phyloP scores from a whole-genome alignment of 2,329 filamentous ascomycete species.

The Cladosporium phlei region DNA sequence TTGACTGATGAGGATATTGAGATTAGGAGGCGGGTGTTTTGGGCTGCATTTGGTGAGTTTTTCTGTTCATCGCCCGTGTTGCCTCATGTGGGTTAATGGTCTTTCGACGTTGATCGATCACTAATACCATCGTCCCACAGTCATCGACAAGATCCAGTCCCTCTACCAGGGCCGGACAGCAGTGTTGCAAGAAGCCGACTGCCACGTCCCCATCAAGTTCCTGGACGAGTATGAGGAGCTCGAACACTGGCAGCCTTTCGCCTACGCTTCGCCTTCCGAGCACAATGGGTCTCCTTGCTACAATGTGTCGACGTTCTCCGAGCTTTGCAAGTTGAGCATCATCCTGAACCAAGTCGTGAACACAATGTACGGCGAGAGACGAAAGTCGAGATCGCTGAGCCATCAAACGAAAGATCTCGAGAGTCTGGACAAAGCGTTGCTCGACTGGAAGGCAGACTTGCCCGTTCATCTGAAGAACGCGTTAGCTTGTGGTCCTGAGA shows the following conservation, averaged over 20 bases:
- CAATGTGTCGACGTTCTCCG: conserved; percentile 10
- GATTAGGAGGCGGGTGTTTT: conserved; percentile 43
- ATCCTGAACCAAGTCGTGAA: conserved; percentile 8
- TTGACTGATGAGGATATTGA: conserved; percentile 45
- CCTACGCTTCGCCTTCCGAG: conserved; percentile 36
- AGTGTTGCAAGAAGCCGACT: conserved; percentile 6
- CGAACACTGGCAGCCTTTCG: conserved; percentile 11
- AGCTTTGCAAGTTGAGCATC: conserved; percentile 7
- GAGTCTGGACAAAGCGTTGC: conserved; percentile 1
- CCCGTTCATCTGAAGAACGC: conserved; percentile 2
- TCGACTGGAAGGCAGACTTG: conserved; percentile 5
- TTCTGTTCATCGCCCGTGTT: too few relatives aligned
- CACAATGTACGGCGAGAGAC: conserved; percentile 3
- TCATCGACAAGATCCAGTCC: conserved; percentile 10
- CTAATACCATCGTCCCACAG: too few relatives aligned
- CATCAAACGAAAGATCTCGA: conserved; percentile 8
- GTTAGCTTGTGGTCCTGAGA: conserved; percentile 7
- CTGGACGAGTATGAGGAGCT: conserved; percentile 11
- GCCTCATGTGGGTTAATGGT: too few relatives aligned
- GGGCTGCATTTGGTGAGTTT: conserved; percentile 40
- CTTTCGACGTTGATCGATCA: too few relatives aligned
- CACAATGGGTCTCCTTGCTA: conserved; percentile 28
- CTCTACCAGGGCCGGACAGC: conserved; percentile 8
- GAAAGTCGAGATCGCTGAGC: conserved; percentile 1
- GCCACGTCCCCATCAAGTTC: conserved; percentile 9